Percentiles rank a stretch among this genome's conserved stretches.
Evolutionary conservation across 179 eudicot genomes (phyloP).

Genomic region (Actinidia chinensis): DNA sequence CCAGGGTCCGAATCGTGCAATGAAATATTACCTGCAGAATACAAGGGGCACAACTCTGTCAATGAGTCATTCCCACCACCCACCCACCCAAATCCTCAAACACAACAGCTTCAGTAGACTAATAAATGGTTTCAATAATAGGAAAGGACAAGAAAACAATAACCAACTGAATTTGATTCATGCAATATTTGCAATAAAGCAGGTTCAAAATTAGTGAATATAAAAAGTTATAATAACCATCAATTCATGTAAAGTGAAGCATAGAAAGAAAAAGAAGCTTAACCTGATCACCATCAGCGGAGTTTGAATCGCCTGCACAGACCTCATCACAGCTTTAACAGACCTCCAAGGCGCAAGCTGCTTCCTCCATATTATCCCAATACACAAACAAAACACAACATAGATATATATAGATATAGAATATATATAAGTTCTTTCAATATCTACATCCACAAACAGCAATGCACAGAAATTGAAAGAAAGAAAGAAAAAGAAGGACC

Average conservation of each 20-base stretch:
- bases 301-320: constrained; percentile 69
- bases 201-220: background rate
- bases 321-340: constrained; percentile 81
- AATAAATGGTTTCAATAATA: background rate
- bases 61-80: background rate
- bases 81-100: background rate
- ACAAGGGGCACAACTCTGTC: background rate
- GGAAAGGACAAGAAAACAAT: background rate
- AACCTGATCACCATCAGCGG: constrained; percentile 97
- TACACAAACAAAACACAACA: background rate
- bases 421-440: background rate
- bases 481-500: constrained; percentile 33
- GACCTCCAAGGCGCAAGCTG: constrained; percentile 81
- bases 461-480: background rate
- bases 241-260: background rate
- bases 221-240: background rate
- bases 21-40: background rate
- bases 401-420: background rate
- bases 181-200: background rate
- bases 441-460: background rate
- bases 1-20: constrained; percentile 10
- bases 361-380: constrained; percentile 51
- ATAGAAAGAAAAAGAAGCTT: background rate
- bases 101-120: background rate
- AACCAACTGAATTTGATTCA: background rate